phyloP scores from a whole-genome alignment of 1,139 yeast species.

The Saccharomycopsis crataegensis region DNA sequence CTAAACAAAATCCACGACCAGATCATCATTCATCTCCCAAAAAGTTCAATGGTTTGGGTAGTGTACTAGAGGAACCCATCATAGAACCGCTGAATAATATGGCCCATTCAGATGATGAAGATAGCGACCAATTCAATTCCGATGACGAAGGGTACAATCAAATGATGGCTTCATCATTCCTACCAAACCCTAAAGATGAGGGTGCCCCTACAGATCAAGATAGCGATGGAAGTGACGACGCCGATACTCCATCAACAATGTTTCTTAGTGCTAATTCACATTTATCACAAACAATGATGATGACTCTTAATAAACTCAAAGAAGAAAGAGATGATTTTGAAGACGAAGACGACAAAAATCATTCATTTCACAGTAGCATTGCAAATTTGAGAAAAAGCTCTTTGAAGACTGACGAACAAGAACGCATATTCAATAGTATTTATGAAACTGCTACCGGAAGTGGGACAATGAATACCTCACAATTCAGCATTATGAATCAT shows the following conservation, averaged over 20 bases:
- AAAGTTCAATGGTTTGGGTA: conserved; percentile 1
- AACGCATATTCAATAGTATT: conserved; percentile 13
- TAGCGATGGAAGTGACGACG: conserved; percentile 24
- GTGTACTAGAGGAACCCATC: conserved; percentile 9
- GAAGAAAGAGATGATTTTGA: background rate
- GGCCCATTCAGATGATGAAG: conserved; percentile 9
- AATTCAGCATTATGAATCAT: background rate
- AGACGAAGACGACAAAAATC: conserved; percentile 1
- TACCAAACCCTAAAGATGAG: conserved; percentile 6
- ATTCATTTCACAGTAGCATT: background rate
- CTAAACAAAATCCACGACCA: no score
- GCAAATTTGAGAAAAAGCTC: background rate
- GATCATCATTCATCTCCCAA: background rate
- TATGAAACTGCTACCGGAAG: conserved; percentile 16
- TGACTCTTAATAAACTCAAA: conserved; percentile 16
- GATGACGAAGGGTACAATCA: conserved; percentile 21
- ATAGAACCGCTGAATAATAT: background rate
- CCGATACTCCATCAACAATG: conserved; percentile 24
- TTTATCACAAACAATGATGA: conserved; percentile 14
- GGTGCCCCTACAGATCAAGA: conserved; percentile 17
- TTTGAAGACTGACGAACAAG: conserved; percentile 1
- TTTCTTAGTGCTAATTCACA: conserved; percentile 19
- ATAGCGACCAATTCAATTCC: conserved; percentile 1
- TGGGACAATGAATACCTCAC: background rate
- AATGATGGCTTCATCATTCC: conserved; percentile 10